Percentiles rank a stretch among this genome's conserved stretches.
Conservation (phyloP, 768 basidiomycete species). For the Pleurotus cornucopiae region DNA sequence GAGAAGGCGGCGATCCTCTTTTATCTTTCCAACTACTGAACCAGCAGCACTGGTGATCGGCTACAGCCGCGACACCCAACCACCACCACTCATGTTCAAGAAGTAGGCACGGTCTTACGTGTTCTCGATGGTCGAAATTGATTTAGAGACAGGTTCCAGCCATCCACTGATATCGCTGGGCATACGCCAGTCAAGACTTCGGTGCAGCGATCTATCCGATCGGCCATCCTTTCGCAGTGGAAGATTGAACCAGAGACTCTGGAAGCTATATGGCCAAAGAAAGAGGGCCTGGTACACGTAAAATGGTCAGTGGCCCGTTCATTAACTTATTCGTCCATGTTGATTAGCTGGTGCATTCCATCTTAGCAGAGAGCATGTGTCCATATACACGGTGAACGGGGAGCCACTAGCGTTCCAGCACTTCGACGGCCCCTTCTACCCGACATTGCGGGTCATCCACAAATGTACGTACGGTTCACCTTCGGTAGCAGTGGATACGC, state of each 20-base stretch:
- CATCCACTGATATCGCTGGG: constrained; percentile 78
- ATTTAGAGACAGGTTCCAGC: constrained; percentile 49
- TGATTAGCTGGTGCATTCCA: constrained; percentile 8
- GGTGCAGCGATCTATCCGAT: constrained; percentile 84
- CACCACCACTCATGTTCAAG: constrained; percentile 1
- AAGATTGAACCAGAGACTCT: constrained; percentile 75
- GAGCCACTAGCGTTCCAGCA: constrained; percentile 95
- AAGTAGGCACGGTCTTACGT: background rate
- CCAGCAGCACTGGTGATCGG: too few relatives aligned
- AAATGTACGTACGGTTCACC: constrained; percentile 59
- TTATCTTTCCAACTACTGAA: too few relatives aligned
- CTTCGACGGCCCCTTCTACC: constrained; percentile 89
- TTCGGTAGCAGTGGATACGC: constrained; percentile 7
- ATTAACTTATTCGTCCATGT: background rate
- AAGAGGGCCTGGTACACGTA: constrained; percentile 86
- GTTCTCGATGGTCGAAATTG: constrained; percentile 1
- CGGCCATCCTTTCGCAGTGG: constrained; percentile 77
- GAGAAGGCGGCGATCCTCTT: too few relatives aligned
- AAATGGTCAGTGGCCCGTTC: constrained; percentile 71
- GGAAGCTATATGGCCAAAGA: constrained; percentile 98
- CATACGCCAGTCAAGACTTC: constrained; percentile 93
- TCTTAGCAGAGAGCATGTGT: constrained; percentile 87
- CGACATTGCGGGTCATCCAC: constrained; percentile 86
- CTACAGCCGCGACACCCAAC: too few relatives aligned
- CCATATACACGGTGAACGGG: constrained; percentile 84